These are phyloP conservation scores for Rhodotorula sp. DNA, from an alignment of 1,284 basidiomycete species.

Conservation along the genomic window DNA sequence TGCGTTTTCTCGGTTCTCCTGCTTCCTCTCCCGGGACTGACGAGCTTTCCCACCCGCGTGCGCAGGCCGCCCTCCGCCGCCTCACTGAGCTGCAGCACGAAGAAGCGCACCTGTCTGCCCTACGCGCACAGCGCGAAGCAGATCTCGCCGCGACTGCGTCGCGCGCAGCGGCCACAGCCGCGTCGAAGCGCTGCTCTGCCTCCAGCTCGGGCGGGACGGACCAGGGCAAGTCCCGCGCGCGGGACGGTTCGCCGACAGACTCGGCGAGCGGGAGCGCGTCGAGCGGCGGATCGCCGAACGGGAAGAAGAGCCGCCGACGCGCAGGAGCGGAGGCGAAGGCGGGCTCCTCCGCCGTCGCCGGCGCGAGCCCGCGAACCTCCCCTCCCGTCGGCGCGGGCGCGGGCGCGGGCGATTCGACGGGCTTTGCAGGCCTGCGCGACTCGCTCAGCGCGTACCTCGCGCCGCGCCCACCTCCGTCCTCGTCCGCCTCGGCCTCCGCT, in stretches of 20 bases:
- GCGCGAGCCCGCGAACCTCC: neutral
- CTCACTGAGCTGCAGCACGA: slow-evolving; percentile 16
- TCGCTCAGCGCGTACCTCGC: slow-evolving; percentile 31
- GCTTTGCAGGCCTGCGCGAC: slow-evolving; percentile 33
- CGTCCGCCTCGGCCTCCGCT: neutral
- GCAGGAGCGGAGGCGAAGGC: neutral
- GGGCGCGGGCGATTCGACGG: neutral
- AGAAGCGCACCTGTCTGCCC: slow-evolving; percentile 1
- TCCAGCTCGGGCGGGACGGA: slow-evolving; percentile 1
- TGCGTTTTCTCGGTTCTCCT: neutral
- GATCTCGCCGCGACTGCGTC: slow-evolving; percentile 30
- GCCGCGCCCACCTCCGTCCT: neutral
- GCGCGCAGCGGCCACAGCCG: slow-evolving; percentile 10
- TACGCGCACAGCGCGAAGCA: slow-evolving; percentile 19
- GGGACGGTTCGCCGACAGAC: neutral
- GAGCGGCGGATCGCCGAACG: slow-evolving; percentile 2
- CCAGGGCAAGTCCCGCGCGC: slow-evolving; percentile 27
- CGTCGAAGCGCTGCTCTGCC: neutral
- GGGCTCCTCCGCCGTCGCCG: neutral
- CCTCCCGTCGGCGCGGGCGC: neutral
- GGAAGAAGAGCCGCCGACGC: neutral
- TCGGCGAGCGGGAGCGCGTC: neutral
- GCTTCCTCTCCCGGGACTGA: neutral
- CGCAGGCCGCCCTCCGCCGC: slow-evolving; percentile 24
- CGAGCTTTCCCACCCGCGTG: neutral